These are phyloP conservation scores for Citrullus colocynthis DNA, from an alignment of 306 rosid species.

Conservation along the genomic window DNA sequence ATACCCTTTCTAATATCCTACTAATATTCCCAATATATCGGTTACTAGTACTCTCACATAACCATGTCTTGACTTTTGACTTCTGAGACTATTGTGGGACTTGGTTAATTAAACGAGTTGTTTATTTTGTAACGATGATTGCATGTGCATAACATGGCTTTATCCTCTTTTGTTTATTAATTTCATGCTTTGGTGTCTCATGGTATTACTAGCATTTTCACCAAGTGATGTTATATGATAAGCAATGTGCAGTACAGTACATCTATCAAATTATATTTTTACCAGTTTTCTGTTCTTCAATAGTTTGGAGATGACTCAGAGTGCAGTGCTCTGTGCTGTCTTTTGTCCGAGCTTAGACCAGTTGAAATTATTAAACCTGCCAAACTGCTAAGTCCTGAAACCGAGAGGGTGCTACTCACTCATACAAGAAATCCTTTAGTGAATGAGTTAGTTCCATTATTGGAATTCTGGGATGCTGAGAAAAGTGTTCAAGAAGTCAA, in stretches of 20 bases:
- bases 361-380: conserved; percentile 88
- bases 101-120: neutral
- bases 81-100: neutral
- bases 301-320: conserved; percentile 82
- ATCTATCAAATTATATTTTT: neutral
- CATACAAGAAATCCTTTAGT: conserved; percentile 81
- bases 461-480: conserved; percentile 84
- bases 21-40: neutral
- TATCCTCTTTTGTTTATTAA: neutral
- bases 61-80: neutral
- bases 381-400: conserved; percentile 64
- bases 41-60: no score
- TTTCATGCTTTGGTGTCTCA: neutral
- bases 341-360: conserved; percentile 85
- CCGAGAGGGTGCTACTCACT: conserved; percentile 56
- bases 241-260: neutral
- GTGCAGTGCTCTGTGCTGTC: conserved; percentile 67
- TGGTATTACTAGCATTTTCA: neutral
- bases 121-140: neutral
- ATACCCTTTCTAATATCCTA: neutral
- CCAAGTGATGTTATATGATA: neutral
- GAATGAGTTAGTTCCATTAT: conserved; percentile 67
- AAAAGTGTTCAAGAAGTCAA: conserved; percentile 43
- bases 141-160: neutral
- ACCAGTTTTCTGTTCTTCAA: conserved; percentile 8